These are phyloP conservation scores for Kwoniella sp. DNA, from an alignment of 768 basidiomycete species.

Conservation along the genomic window DNA sequence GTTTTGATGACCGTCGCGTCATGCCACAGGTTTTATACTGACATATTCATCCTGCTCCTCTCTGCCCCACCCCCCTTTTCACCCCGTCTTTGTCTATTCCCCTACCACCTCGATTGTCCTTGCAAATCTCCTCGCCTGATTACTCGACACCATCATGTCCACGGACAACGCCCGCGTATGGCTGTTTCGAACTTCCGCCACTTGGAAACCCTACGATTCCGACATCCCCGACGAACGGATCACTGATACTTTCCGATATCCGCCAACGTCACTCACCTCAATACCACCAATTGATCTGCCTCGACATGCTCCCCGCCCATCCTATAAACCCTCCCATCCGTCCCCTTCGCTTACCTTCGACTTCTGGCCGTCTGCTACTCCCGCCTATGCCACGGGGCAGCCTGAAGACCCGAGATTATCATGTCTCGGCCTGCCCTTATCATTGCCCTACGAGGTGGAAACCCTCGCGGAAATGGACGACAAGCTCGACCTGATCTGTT, in stretches of 20 bases:
- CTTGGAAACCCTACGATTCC: too few relatives aligned
- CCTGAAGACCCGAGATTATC: slow-evolving; percentile 37
- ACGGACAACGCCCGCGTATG: too few relatives aligned
- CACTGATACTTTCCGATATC: too few relatives aligned
- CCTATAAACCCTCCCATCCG: slow-evolving; percentile 2
- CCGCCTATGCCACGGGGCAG: slow-evolving; percentile 12
- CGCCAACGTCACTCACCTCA: slow-evolving; percentile 4
- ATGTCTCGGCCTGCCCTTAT: slow-evolving; percentile 40
- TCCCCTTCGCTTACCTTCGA: background rate
- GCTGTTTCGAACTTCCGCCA: too few relatives aligned
- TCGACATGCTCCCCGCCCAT: too few relatives aligned
- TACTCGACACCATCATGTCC: background rate
- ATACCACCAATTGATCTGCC: slow-evolving; percentile 1
- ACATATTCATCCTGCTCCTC: background rate
- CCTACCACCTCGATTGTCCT: too few relatives aligned
- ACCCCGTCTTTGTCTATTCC: too few relatives aligned
- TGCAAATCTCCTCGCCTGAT: background rate
- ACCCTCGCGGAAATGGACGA: slow-evolving; percentile 69
- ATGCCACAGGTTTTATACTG: too few relatives aligned
- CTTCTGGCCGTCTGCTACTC: slow-evolving; percentile 16
- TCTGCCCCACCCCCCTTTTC: too few relatives aligned
- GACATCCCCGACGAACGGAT: too few relatives aligned
- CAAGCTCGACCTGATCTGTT: slow-evolving; percentile 69
- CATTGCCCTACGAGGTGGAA: slow-evolving; percentile 72
- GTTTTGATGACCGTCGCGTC: too few relatives aligned